These are phyloP conservation scores for Paramecium primaurelia DNA, from an alignment of 73 alveolate species.

Conservation along the genomic window DNA sequence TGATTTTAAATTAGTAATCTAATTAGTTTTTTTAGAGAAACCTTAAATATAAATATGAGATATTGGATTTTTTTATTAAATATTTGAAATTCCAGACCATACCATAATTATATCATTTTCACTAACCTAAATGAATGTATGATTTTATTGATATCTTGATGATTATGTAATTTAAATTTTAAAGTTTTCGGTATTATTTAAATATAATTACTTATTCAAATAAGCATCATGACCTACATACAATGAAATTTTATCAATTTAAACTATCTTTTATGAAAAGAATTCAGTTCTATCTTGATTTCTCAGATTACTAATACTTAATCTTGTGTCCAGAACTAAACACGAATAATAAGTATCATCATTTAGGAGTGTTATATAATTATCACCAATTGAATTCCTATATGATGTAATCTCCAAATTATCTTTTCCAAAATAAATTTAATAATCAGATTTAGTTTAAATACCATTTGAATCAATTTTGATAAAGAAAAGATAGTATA, in stretches of 20 bases:
- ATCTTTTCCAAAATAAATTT: neutral
- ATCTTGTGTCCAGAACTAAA: neutral
- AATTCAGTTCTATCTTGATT: neutral
- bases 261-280: neutral
- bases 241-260: neutral
- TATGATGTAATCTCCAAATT: neutral
- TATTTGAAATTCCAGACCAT: neutral
- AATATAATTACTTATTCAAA: neutral
- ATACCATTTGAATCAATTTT: neutral
- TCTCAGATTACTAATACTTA: neutral
- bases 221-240: neutral
- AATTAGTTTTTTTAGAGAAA: neutral
- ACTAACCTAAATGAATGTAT: neutral
- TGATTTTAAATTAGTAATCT: neutral
- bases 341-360: neutral
- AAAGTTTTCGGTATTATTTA: neutral
- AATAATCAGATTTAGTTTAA: neutral
- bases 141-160: neutral
- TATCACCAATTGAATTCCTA: neutral
- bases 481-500: too few species aligned
- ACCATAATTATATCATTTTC: neutral
- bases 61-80: neutral
- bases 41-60: neutral
- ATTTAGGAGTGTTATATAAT: neutral
- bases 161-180: neutral